Evolutionary conservation across 805 yeast species (phyloP).

Genomic region (Yarrowia deformans): DNA sequence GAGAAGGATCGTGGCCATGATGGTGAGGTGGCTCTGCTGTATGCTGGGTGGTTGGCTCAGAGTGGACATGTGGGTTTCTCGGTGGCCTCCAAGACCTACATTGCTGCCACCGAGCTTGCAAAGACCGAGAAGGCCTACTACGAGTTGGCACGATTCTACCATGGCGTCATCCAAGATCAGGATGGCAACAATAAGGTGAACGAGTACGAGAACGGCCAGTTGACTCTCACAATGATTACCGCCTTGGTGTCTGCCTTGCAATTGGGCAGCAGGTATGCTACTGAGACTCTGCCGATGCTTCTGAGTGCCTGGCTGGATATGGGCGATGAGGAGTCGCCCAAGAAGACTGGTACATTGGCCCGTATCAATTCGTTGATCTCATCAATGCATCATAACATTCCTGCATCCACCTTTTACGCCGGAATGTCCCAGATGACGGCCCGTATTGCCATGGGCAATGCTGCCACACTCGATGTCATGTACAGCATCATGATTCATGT

Average conservation of each 20-base stretch:
- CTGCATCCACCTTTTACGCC: constrained; percentile 74
- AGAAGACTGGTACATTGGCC: constrained; percentile 27
- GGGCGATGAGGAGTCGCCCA: constrained; percentile 41
- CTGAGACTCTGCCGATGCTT: constrained; percentile 89
- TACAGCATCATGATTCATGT: constrained; percentile 64
- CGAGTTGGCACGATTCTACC: constrained; percentile 29
- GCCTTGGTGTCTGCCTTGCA: constrained; percentile 66
- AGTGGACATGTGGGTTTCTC: constrained; percentile 33
- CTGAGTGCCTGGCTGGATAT: constrained; percentile 73
- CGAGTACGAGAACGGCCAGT: constrained; percentile 51
- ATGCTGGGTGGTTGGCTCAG: constrained; percentile 33
- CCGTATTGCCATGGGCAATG: constrained; percentile 70
- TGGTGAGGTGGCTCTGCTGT: constrained; percentile 26
- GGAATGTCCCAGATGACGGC: constrained; percentile 88
- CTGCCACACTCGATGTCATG: constrained; percentile 62
- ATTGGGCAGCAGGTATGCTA: constrained; percentile 68
- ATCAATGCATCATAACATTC: constrained; percentile 55
- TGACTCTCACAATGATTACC: constrained; percentile 63
- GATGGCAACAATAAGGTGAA: constrained; percentile 40
- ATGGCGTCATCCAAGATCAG: constrained; percentile 34
- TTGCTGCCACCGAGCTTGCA: constrained; percentile 22
- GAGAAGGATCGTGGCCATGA: constrained; percentile 44
- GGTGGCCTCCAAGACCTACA: constrained; percentile 26
- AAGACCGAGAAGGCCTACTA: constrained; percentile 29
- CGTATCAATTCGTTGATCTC: constrained; percentile 44